Percentiles rank a stretch among this genome's conserved stretches.
phyloP scores from a whole-genome alignment of 2,329 filamentous ascomycete species.

The Davidsoniella eucalypti region DNA sequence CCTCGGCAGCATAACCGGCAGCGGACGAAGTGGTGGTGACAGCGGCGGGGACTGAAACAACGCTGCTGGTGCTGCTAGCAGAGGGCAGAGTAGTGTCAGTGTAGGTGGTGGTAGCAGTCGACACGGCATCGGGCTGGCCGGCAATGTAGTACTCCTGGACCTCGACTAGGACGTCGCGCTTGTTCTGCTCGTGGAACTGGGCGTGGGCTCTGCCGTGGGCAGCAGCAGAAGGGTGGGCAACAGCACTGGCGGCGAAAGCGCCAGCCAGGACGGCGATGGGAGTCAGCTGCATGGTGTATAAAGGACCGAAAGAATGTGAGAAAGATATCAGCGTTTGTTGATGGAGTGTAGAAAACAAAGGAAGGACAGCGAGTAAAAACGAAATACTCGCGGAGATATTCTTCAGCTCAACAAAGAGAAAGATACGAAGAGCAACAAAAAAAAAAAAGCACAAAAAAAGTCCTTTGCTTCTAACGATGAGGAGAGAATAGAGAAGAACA shows the following conservation, averaged over 20 bases:
- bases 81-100: constrained; percentile 10
- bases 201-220: constrained; percentile 19
- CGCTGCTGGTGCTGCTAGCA: constrained; percentile 13
- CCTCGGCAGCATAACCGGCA: not conserved
- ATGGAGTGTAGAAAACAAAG: not conserved
- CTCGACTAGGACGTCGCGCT: constrained; percentile 3
- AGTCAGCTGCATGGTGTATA: constrained; percentile 25
- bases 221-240: constrained; percentile 25
- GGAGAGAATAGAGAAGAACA: not conserved
- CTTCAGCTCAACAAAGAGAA: not conserved
- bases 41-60: not conserved
- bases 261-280: constrained; percentile 23
- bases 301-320: not conserved
- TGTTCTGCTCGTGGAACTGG: constrained; percentile 17
- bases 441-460: not conserved
- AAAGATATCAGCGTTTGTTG: not conserved
- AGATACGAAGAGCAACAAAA: not conserved
- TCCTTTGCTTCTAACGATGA: not conserved
- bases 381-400: not conserved
- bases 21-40: constrained; percentile 5
- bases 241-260: constrained; percentile 22
- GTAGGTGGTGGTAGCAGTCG: constrained; percentile 16
- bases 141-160: constrained; percentile 20
- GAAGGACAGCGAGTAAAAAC: not conserved
- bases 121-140: constrained; percentile 19